A percentile compares a stretch with the other conserved stretches of the same genome.
These are phyloP conservation scores for Marasmius sp. DNA, from an alignment of 1,284 basidiomycete genomes.

Conservation along the genomic window DNA sequence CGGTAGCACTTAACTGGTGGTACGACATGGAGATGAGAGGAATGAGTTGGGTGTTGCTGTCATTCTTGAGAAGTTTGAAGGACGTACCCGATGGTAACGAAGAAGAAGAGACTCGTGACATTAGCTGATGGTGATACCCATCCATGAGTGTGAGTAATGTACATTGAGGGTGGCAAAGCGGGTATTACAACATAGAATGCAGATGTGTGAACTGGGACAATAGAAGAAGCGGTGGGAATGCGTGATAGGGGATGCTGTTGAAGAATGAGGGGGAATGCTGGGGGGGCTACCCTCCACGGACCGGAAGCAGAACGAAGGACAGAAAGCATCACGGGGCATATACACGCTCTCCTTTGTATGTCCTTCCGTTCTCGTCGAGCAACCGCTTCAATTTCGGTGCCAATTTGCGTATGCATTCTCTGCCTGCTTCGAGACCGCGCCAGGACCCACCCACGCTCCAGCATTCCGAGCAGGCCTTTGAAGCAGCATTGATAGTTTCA, in stretches of 20 bases:
- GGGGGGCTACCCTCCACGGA: background rate
- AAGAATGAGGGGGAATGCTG: background rate
- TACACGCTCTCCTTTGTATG: constrained; percentile 62
- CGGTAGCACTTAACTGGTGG: constrained; percentile 88
- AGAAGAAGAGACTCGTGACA: constrained; percentile 20
- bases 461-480: constrained; percentile 78
- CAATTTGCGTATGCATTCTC: constrained; percentile 56
- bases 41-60: constrained; percentile 65
- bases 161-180: background rate
- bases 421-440: constrained; percentile 61
- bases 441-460: constrained; percentile 72
- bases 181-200: background rate
- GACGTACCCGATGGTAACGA: constrained; percentile 26
- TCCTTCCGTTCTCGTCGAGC: constrained; percentile 64
- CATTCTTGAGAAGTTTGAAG: constrained; percentile 40
- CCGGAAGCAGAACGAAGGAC: background rate
- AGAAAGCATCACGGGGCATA: constrained; percentile 50
- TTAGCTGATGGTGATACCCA: background rate
- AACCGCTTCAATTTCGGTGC: constrained; percentile 63
- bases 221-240: background rate
- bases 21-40: constrained; percentile 78
- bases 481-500: constrained; percentile 69
- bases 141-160: background rate
- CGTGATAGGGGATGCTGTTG: background rate
- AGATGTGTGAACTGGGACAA: background rate